A percentile compares a stretch with the other conserved stretches of the same genome.
phyloP scores from a whole-genome alignment of 495 filamentous ascomycete species.

The Echria macrotheca region DNA sequence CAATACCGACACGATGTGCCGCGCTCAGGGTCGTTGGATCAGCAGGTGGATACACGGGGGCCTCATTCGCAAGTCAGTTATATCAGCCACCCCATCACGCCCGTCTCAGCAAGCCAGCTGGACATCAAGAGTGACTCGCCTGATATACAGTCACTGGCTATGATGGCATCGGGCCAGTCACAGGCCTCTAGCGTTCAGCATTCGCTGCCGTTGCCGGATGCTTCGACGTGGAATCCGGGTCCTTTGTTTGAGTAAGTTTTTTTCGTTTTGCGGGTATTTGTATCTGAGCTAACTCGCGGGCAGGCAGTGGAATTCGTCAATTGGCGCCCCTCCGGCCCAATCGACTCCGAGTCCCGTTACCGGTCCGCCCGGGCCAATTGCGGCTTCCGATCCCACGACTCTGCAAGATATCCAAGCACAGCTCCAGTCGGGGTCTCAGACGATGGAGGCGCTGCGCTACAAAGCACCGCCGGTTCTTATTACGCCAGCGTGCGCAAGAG shows the following conservation, averaged over 20 bases:
- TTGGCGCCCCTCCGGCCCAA: slow-evolving; percentile 59
- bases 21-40: slow-evolving; percentile 37
- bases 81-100: slow-evolving; percentile 70
- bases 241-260: slow-evolving; percentile 84
- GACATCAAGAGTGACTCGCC: slow-evolving; percentile 79
- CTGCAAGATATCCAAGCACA: slow-evolving; percentile 47
- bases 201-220: slow-evolving; percentile 58
- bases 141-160: slow-evolving; percentile 67
- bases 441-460: slow-evolving; percentile 51
- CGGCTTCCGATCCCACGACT: slow-evolving; percentile 46
- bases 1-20: slow-evolving; percentile 37
- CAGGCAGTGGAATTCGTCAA: slow-evolving; percentile 92
- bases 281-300: slow-evolving; percentile 10
- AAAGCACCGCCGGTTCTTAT: slow-evolving; percentile 60
- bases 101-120: slow-evolving; percentile 68
- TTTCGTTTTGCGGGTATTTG: neutral
- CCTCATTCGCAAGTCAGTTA: slow-evolving; percentile 69
- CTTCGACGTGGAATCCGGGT: slow-evolving; percentile 81
- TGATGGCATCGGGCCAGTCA: slow-evolving; percentile 61
- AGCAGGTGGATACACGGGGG: slow-evolving; percentile 36
- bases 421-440: slow-evolving; percentile 49
- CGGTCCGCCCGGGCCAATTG: slow-evolving; percentile 38
- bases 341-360: slow-evolving; percentile 34
- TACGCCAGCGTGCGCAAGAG: slow-evolving; percentile 94
- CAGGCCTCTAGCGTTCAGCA: slow-evolving; percentile 40